Conservation (phyloP, 495 filamentous ascomycete species). For the Talaromyces ruber region DNA sequence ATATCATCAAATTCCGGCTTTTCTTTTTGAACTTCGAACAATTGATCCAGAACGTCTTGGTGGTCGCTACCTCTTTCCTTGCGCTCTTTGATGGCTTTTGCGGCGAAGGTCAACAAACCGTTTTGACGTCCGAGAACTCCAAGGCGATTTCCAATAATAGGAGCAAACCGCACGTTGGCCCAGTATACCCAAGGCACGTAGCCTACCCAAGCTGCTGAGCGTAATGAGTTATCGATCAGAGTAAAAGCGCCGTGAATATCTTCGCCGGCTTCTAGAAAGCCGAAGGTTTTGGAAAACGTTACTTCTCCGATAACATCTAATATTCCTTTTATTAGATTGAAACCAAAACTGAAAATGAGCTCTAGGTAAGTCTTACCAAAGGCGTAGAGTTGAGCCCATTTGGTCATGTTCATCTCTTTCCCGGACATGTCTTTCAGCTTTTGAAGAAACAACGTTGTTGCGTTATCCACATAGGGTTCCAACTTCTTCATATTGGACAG, state of each 20-base stretch:
- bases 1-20: background rate
- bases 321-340: background rate
- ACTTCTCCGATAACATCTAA: background rate
- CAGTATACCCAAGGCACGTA: background rate
- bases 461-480: constrained; percentile 27
- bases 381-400: background rate
- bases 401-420: background rate
- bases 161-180: background rate
- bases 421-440: constrained; percentile 12
- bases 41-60: background rate
- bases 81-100: background rate
- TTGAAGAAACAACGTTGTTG: constrained; percentile 20
- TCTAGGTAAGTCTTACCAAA: no score
- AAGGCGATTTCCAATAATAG: background rate
- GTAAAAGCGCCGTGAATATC: background rate
- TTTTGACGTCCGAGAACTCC: background rate
- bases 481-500: constrained; percentile 32
- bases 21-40: background rate
- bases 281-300: background rate
- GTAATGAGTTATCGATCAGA: background rate
- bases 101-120: background rate
- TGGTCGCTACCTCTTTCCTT: background rate
- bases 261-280: background rate
- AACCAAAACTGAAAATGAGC: background rate
- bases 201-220: background rate